Percentiles rank a stretch among this genome's conserved stretches.
phyloP scores from a whole-genome alignment of 1,284 basidiomycete species.

The Paramarasmius palmivorus region DNA sequence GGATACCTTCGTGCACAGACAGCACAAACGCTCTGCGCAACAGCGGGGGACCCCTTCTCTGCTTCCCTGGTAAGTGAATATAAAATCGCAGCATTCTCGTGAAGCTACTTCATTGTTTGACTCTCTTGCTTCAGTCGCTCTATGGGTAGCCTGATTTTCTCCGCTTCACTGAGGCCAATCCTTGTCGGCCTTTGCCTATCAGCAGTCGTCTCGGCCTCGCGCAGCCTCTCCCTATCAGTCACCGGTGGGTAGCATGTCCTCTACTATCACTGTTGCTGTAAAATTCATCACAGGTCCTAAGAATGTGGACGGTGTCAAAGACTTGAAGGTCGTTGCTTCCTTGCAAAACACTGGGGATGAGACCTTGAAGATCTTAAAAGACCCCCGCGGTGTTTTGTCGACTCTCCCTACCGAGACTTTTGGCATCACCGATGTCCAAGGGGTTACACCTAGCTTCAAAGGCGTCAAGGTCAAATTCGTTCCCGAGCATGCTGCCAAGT shows the following conservation, averaged over 20 bases:
- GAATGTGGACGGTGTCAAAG: constrained; percentile 36
- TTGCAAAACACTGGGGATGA: constrained; percentile 49
- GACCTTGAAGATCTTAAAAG: constrained; percentile 45
- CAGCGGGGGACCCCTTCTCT: too few species aligned
- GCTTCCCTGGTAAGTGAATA: too few species aligned
- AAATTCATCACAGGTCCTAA: constrained; percentile 30
- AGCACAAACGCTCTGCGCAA: too few species aligned
- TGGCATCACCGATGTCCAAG: constrained; percentile 33
- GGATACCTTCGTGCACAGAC: too few species aligned
- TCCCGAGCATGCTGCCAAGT: constrained; percentile 22
- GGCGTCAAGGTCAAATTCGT: constrained; percentile 35
- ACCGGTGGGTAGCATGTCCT: constrained; percentile 1
- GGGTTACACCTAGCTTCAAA: constrained; percentile 33
- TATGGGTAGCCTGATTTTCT: constrained; percentile 20
- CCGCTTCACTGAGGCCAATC: constrained; percentile 18
- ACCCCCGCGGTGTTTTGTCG: constrained; percentile 41
- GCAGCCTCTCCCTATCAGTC: constrained; percentile 30
- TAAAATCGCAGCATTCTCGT: too few species aligned
- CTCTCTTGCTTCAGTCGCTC: too few species aligned
- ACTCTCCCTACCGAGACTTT: constrained; percentile 45
- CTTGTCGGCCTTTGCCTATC: constrained; percentile 26
- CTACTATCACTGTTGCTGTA: not conserved
- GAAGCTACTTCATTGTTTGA: too few species aligned
- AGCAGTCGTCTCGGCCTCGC: constrained; percentile 30
- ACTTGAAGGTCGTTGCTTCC: constrained; percentile 40